Conservation (phyloP, 495 filamentous ascomycete species). For the Chaetomium cochliodes region DNA sequence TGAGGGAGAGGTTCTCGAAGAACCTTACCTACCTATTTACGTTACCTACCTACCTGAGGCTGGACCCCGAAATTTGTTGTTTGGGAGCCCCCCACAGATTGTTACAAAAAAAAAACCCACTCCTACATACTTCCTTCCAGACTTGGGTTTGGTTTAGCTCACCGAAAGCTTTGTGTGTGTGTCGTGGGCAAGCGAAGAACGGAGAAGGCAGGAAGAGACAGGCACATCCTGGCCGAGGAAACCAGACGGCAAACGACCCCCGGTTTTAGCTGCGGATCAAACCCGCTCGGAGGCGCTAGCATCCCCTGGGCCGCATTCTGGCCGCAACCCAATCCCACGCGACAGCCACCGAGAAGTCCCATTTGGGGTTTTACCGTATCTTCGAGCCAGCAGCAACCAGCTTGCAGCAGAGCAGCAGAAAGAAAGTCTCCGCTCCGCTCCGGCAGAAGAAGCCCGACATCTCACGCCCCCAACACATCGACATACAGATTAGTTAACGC, state of each 20-base stretch:
- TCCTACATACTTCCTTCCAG: neutral
- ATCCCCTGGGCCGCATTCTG: conserved; percentile 6
- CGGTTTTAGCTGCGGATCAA: conserved; percentile 15
- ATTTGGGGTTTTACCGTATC: neutral
- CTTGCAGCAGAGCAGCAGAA: neutral
- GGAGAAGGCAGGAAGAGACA: neutral
- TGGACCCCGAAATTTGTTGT: neutral
- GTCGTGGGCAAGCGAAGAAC: neutral
- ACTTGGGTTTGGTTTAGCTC: neutral
- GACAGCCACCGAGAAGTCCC: conserved; percentile 1
- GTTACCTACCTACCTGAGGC: too few relatives aligned
- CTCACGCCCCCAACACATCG: conserved; percentile 4
- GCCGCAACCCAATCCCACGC: conserved; percentile 24
- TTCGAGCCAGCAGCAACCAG: neutral
- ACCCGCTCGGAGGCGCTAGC: conserved; percentile 13
- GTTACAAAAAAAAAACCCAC: neutral
- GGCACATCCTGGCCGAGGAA: neutral
- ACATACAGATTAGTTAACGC: too few relatives aligned
- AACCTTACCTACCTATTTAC: too few relatives aligned
- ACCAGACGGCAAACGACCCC: neutral
- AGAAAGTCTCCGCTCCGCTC: neutral
- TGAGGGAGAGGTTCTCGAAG: neutral
- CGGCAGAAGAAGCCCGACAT: neutral
- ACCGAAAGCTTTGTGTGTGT: neutral
- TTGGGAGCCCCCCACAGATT: neutral